A percentile compares a stretch with the other conserved stretches of the same genome.
Evolutionary conservation across 2,329 filamentous ascomycete species (phyloP).

Genomic region (Hypomyces perniciosus): DNA sequence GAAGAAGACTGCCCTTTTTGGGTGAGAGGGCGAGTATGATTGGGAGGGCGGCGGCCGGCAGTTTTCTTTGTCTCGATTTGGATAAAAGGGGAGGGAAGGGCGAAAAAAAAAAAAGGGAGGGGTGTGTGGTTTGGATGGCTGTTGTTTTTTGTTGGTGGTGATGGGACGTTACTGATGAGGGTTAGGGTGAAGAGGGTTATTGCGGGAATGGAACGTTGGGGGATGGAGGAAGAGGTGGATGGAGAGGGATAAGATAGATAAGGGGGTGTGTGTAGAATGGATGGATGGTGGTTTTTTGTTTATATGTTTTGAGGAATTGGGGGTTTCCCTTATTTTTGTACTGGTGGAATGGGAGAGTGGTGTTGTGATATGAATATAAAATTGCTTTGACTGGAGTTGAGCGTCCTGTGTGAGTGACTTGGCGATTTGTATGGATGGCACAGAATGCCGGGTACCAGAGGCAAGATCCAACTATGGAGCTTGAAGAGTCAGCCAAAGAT

Average conservation of each 20-base stretch:
- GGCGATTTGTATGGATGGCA: no score
- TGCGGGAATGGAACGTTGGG: not conserved
- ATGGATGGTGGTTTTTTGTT: not conserved
- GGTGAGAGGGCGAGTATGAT: conserved; percentile 9
- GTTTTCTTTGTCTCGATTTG: not conserved
- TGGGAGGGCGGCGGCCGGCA: conserved; percentile 1
- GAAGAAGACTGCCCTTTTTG: conserved; percentile 15
- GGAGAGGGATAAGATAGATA: not conserved
- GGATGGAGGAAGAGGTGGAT: not conserved
- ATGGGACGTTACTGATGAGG: conserved; percentile 11
- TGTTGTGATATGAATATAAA: not conserved
- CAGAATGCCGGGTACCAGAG: no score
- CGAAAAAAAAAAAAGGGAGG: not conserved
- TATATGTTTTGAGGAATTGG: no score
- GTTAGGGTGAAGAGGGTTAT: conserved; percentile 12
- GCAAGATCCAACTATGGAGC: no score
- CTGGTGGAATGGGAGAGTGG: not conserved
- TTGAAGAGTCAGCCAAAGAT: no score
- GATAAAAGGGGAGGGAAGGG: not conserved
- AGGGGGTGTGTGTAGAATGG: not conserved
- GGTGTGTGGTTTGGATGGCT: conserved; percentile 18
- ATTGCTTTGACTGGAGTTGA: not conserved
- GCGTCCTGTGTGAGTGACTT: not conserved
- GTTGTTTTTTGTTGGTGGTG: conserved; percentile 13
- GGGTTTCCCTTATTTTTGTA: conserved; percentile 15